A percentile compares a stretch with the other conserved stretches of the same genome.
These are phyloP conservation scores for Nakazawaea wickerhamii DNA, from an alignment of 805 yeast genomes.

Conservation along the genomic window DNA sequence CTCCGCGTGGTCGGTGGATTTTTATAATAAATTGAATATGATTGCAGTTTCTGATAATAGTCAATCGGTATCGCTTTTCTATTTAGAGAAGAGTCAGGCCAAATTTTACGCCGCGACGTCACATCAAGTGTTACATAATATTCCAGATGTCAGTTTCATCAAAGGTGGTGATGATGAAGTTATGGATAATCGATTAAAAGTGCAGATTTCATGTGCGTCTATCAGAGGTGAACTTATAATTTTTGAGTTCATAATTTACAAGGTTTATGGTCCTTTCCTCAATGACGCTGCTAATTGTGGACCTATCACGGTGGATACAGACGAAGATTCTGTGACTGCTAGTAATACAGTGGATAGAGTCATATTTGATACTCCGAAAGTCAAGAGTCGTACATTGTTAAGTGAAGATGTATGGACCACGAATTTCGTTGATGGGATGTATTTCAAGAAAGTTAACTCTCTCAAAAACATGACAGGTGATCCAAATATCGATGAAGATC, in stretches of 20 bases:
- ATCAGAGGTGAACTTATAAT: slow-evolving; percentile 38
- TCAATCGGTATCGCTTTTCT: slow-evolving; percentile 37
- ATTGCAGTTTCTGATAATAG: slow-evolving; percentile 53
- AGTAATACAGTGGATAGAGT: slow-evolving; percentile 15
- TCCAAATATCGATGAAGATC: slow-evolving; percentile 27
- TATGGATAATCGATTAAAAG: slow-evolving; percentile 7
- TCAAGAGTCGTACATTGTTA: slow-evolving; percentile 29
- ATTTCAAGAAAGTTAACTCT: slow-evolving; percentile 45
- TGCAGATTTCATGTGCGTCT: slow-evolving; percentile 35
- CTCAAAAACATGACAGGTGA: slow-evolving; percentile 47
- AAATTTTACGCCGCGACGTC: slow-evolving; percentile 26
- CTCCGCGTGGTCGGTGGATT: slow-evolving; percentile 63
- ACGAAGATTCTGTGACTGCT: slow-evolving; percentile 16
- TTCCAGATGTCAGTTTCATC: slow-evolving; percentile 46
- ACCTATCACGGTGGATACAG: slow-evolving; percentile 7
- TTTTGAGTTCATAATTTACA: slow-evolving; percentile 29
- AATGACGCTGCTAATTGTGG: background rate
- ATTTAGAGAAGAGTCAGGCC: slow-evolving; percentile 21
- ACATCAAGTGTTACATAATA: slow-evolving; percentile 45
- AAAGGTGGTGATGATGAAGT: slow-evolving; percentile 16
- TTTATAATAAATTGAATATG: slow-evolving; percentile 27
- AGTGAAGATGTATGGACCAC: slow-evolving; percentile 53
- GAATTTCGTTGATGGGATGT: slow-evolving; percentile 30
- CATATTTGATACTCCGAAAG: slow-evolving; percentile 23
- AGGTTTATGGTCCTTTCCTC: slow-evolving; percentile 24